These are phyloP conservation scores for Spizellomyces sp. DNA, from an alignment of 192 early-diverging fungal genomes.

Conservation along the genomic window DNA sequence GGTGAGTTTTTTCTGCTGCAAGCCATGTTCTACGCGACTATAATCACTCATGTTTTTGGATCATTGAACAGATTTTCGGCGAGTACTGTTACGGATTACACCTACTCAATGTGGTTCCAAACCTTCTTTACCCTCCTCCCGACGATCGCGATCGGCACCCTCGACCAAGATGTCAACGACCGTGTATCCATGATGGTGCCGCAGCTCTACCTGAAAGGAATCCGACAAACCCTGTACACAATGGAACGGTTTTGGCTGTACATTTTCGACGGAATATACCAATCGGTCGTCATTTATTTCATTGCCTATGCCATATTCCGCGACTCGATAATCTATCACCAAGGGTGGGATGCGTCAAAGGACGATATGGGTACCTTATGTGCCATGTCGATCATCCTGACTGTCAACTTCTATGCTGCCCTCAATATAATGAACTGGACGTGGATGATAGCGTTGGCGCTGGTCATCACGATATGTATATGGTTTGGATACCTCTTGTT, in stretches of 20 bases:
- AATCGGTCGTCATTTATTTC: slow-evolving; percentile 82
- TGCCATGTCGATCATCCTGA: slow-evolving; percentile 75
- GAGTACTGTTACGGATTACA: slow-evolving; percentile 62
- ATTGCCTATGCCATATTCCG: slow-evolving; percentile 72
- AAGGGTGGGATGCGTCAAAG: slow-evolving; percentile 57
- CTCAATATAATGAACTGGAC: slow-evolving; percentile 88
- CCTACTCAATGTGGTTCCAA: slow-evolving; percentile 91
- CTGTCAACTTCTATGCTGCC: slow-evolving; percentile 78
- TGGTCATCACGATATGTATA: slow-evolving; percentile 67
- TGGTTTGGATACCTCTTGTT: slow-evolving; percentile 69
- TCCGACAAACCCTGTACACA: slow-evolving; percentile 79
- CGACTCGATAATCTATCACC: slow-evolving; percentile 48
- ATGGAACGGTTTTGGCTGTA: slow-evolving; percentile 85
- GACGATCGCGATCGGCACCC: slow-evolving; percentile 62
- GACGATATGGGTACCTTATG: slow-evolving; percentile 80
- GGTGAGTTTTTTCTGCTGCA: slow-evolving; percentile 50
- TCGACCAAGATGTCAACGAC: slow-evolving; percentile 76
- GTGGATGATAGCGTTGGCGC: slow-evolving; percentile 66
- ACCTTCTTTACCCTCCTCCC: slow-evolving; percentile 90
- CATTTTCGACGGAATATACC: slow-evolving; percentile 88
- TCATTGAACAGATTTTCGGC: slow-evolving; percentile 50
- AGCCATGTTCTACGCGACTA: neutral
- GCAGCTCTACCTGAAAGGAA: slow-evolving; percentile 81
- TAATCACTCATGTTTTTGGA: neutral
- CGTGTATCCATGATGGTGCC: slow-evolving; percentile 51